These are phyloP conservation scores for Salix caprea DNA, from an alignment of 345 rosid genomes.

Conservation along the genomic window DNA sequence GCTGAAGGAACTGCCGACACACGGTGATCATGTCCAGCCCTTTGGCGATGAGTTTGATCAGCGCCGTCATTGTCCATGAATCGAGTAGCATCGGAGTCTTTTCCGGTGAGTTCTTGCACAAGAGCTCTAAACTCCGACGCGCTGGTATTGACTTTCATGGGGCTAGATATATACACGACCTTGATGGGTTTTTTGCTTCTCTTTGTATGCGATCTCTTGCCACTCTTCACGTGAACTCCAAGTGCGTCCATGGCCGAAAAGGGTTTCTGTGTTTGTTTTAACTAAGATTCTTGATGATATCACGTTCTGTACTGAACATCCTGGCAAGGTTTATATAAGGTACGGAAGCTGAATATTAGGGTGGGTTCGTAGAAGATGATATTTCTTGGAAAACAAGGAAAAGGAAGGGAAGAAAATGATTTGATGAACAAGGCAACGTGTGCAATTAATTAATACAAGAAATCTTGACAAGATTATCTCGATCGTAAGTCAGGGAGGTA, in stretches of 20 bases:
- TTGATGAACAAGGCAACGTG: not conserved
- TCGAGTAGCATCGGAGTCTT: conserved; percentile 57
- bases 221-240: conserved; percentile 21
- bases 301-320: not conserved
- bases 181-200: conserved; percentile 41
- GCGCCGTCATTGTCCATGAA: conserved; percentile 19
- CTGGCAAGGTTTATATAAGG: conserved; percentile 9
- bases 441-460: too few species aligned
- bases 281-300: not conserved
- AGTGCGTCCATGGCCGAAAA: conserved; percentile 24
- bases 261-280: not conserved
- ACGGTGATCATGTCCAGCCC: not conserved
- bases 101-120: conserved; percentile 84
- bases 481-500: not conserved
- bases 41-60: not conserved
- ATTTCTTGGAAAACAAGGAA: not conserved
- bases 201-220: not conserved
- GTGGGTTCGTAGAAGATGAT: not conserved
- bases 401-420: not conserved
- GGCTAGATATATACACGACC: conserved; percentile 77
- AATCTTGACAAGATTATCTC: not conserved
- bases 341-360: not conserved
- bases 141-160: conserved; percentile 66
- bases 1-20: not conserved
- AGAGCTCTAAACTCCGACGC: conserved; percentile 72